phyloP scores from a whole-genome alignment of 768 basidiomycete species.

The Lyophyllum shimeji region DNA sequence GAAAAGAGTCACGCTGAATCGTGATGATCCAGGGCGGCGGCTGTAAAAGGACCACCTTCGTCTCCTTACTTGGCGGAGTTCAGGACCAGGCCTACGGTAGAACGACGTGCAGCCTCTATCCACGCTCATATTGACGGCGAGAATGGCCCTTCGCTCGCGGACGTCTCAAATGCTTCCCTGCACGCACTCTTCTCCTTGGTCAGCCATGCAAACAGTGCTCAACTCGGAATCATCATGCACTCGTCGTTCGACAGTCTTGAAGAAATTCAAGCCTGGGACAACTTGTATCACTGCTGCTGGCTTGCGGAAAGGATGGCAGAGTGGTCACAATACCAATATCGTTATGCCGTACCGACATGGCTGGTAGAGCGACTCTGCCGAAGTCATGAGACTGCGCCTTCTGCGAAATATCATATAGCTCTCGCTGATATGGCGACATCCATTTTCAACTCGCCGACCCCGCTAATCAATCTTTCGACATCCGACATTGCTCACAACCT shows the following conservation, averaged over 20 bases:
- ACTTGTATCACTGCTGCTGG: conserved; percentile 78
- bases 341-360: conserved; percentile 84
- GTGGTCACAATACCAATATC: conserved; percentile 92
- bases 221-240: conserved; percentile 71
- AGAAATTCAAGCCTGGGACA: conserved; percentile 59
- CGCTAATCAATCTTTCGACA: conserved; percentile 87
- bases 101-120: conserved; percentile 86
- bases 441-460: conserved; percentile 79
- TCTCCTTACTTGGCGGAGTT: conserved; percentile 87
- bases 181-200: conserved; percentile 71
- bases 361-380: conserved; percentile 76
- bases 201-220: conserved; percentile 72
- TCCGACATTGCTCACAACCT: conserved; percentile 86
- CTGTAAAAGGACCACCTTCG: conserved; percentile 65
- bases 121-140: conserved; percentile 89
- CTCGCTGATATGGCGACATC: conserved; percentile 78
- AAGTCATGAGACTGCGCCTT: conserved; percentile 50
- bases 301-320: conserved; percentile 73
- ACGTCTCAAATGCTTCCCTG: conserved; percentile 75
- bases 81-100: conserved; percentile 71
- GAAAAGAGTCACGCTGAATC: background rate
- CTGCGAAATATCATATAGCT: conserved; percentile 54
- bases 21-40: conserved; percentile 45
- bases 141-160: conserved; percentile 70
- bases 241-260: conserved; percentile 72